Base-by-base conservation (phyloP, 169 alveolate species). In the Eimeria brunetti region DNA sequence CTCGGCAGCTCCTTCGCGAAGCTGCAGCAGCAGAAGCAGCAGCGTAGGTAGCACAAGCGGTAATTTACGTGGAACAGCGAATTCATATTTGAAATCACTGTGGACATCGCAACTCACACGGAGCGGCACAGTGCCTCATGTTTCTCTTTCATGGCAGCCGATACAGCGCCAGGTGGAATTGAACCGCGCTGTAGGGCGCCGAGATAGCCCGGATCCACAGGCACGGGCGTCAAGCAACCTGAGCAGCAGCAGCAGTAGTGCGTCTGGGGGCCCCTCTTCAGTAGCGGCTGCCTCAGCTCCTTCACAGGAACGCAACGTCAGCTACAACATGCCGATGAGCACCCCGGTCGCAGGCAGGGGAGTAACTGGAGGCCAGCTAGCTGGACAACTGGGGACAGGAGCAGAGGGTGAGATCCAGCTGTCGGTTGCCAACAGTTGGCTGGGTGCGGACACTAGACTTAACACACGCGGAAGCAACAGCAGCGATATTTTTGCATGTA, bases 1-100 rank as follows among this genome's bases (percentile, higher is more conserved):
- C 27, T 51, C 90, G 5, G 90, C 75, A 30, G 75, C 90, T 24
- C 90, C 90, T n/a, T 83, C 90, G 69, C 75, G 58, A 36, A 33
- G 90, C 36, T 56, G 90, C 90, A 83, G 90, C 90, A 83, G 90
- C 90, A 83, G 90, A 53, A 83, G 90, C 90, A 83, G 90, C 56
- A 83, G 90, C 56, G 90, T 58, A 16, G 53, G 90, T 58, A 83
- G 90, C 75, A 51, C 90, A 46, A 83, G 90, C 90, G 51, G 90
- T 58, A 83, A 36, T 58, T 36, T 51, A n/a, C 90, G 33, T 2
- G 58, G 53, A 58, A 56, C 38, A 27, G 56, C 76, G 33, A 83
- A 27, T 83, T 53, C 90, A n/a, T 53, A 49, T 51, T 83, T 83
- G 53, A 83, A 83, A 58, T 83, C 90, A 30, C 53, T 83, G 30